These are phyloP conservation scores for Taxillus chinensis DNA, from an alignment of 164 flowering plant species.

Conservation along the genomic window DNA sequence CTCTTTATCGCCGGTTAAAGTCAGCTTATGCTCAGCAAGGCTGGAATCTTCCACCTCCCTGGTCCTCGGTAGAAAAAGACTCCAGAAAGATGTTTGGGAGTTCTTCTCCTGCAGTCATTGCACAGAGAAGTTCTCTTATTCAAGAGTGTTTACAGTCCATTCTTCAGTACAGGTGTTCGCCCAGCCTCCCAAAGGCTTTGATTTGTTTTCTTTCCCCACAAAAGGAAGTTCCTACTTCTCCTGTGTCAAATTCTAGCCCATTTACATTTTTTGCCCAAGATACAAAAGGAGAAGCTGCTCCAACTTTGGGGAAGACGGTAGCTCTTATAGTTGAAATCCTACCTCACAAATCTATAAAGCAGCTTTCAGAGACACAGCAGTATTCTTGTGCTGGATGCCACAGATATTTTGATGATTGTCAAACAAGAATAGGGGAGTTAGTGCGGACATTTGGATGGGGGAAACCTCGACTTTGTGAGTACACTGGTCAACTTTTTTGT, in stretches of 20 bases:
- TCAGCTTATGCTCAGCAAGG: slow-evolving; percentile 48
- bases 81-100: slow-evolving; percentile 83
- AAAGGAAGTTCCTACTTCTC: slow-evolving; percentile 26
- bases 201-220: slow-evolving; percentile 67
- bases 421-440: slow-evolving; percentile 47
- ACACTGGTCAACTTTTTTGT: slow-evolving; percentile 87
- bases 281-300: slow-evolving; percentile 14
- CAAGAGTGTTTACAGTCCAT: slow-evolving; percentile 76
- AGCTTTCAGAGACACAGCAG: slow-evolving; percentile 71
- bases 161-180: slow-evolving; percentile 32
- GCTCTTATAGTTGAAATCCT: slow-evolving; percentile 62
- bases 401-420: slow-evolving; percentile 60
- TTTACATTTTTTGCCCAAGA: slow-evolving; percentile 14
- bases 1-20: slow-evolving; percentile 67
- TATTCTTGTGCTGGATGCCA: slow-evolving; percentile 86
- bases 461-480: slow-evolving; percentile 87
- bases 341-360: slow-evolving; percentile 57
- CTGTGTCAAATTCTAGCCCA: slow-evolving; percentile 17
- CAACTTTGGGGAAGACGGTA: slow-evolving; percentile 64
- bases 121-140: slow-evolving; percentile 75
- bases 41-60: slow-evolving; percentile 65
- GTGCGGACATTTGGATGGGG: slow-evolving; percentile 86
- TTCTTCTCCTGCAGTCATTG: slow-evolving; percentile 75
- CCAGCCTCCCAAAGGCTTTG: slow-evolving; percentile 41
- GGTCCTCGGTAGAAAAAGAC: slow-evolving; percentile 72